Base-by-base conservation (phyloP, 345 rosid species). In the Pistacia atlantica region DNA sequence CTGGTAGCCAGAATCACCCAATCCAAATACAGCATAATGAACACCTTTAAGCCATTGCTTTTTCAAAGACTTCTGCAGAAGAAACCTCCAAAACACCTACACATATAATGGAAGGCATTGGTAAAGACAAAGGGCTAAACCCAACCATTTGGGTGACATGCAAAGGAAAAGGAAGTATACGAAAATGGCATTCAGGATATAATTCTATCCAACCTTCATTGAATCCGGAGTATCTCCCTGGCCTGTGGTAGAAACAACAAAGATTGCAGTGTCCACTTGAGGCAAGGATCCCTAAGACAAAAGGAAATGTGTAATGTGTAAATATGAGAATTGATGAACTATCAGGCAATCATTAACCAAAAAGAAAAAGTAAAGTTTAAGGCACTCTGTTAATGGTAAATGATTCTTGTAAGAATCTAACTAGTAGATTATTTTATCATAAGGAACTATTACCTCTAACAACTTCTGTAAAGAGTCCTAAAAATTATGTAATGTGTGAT, bases 221-320 rank as follows among this genome's bases (percentile, higher is more conserved):
- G 95, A 82, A 83, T 95, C 95, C 4, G 99, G 98, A n/a, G 89
- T 48, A 81, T 91, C 99, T 75, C 98, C 98, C 85, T 95, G 99
- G 69, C 98, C 98, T 20, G 99, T 93, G 72, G 99, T 95, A 56
- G 99, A 93, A 70, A 84, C 97, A 66, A 92, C 93, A 86, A 95
- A 93, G 75, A 95, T 83, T 76, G 87, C 88, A 65, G 82, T 74
- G 54, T 87, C 89, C 80, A 87, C 89, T 5, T 69, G 69, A 77
- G 90, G 86, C 72, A 93, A 87, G 9, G 82, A 89, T 79, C 80
- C 79, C 99, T 95, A 94, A 76, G 35, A 70, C 76, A 77, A 46
- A 5, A 56, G 77, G 54, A 68, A 48, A 45, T 12, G 18, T 0
- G 46, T 42, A 42, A 42, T 42, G 8, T 42, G 8, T 1, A 51